These are phyloP conservation scores for Calocera cornea DNA, from an alignment of 768 basidiomycete species.

Conservation along the genomic window DNA sequence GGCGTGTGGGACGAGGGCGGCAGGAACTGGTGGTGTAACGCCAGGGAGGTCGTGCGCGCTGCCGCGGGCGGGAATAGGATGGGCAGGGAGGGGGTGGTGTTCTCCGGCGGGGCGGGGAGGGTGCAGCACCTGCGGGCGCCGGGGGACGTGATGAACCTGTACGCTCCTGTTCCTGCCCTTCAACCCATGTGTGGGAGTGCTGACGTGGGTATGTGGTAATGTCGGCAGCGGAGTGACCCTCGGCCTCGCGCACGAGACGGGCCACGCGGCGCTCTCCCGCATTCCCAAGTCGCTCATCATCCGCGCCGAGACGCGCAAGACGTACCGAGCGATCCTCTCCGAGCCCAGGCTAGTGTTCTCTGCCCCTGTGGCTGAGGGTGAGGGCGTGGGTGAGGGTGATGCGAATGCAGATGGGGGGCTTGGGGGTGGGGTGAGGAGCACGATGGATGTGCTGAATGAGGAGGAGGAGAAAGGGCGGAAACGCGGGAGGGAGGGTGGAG, in stretches of 20 bases:
- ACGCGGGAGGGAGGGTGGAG: background rate
- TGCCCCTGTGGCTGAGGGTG: background rate
- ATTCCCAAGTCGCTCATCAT: conserved; percentile 53
- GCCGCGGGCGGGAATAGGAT: conserved; percentile 41
- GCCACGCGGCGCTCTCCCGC: conserved; percentile 47
- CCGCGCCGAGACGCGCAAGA: conserved; percentile 65
- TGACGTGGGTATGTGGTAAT: background rate
- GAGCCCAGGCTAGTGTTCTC: conserved; percentile 57
- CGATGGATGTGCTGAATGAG: background rate
- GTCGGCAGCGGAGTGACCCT: conserved; percentile 45
- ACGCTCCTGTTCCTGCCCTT: conserved; percentile 16
- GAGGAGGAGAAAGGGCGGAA: background rate
- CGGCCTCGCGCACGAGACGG: conserved; percentile 52
- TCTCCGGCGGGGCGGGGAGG: conserved; percentile 53
- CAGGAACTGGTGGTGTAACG: conserved; percentile 73
- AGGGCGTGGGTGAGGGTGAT: background rate
- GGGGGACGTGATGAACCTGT: conserved; percentile 66
- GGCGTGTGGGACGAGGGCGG: conserved; percentile 61
- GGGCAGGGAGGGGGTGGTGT: conserved; percentile 42
- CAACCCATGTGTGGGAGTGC: background rate
- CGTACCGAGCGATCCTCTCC: conserved; percentile 66
- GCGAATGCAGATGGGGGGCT: background rate
- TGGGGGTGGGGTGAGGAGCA: background rate
- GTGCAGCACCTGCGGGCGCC: conserved; percentile 56
- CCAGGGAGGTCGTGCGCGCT: conserved; percentile 62